These are phyloP conservation scores for Annulohypoxylon nitens DNA, from an alignment of 495 filamentous ascomycete genomes.

Conservation along the genomic window DNA sequence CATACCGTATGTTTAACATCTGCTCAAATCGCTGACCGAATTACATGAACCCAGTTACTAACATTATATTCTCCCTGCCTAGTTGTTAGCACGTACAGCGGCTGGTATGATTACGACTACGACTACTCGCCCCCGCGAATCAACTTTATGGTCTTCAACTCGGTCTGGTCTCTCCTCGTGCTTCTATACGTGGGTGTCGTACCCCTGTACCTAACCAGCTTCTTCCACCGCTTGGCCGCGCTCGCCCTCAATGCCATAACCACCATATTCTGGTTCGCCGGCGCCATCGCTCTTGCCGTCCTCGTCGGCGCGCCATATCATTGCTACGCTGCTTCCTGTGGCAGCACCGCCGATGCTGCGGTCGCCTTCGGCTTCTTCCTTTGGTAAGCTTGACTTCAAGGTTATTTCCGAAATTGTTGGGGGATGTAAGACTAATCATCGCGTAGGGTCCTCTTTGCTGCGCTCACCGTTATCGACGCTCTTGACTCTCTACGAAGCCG, in stretches of 20 bases:
- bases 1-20: constrained; percentile 69
- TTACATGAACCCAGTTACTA: constrained; percentile 4
- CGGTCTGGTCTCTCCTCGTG: constrained; percentile 78
- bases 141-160: constrained; percentile 80
- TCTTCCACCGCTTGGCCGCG: constrained; percentile 72
- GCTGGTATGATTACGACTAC: constrained; percentile 39
- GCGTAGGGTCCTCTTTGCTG: constrained; percentile 53
- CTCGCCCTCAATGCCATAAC: constrained; percentile 77
- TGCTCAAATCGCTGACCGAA: not conserved
- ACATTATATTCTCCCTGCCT: constrained; percentile 15
- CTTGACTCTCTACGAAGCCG: constrained; percentile 53
- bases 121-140: constrained; percentile 61
- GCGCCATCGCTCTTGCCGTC: constrained; percentile 79
- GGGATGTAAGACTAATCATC: not conserved
- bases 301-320: constrained; percentile 62
- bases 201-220: constrained; percentile 68
- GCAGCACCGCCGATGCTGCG: constrained; percentile 58
- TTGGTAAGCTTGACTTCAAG: constrained; percentile 42
- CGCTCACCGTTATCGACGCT: constrained; percentile 55
- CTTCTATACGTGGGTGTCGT: constrained; percentile 74
- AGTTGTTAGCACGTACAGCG: constrained; percentile 56
- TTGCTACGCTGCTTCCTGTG: constrained; percentile 50
- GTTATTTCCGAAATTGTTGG: not conserved
- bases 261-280: constrained; percentile 91
- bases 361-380: constrained; percentile 64